Evolutionary conservation across 257 asterid genomes (phyloP).

Genomic region (Salvia hispanica): DNA sequence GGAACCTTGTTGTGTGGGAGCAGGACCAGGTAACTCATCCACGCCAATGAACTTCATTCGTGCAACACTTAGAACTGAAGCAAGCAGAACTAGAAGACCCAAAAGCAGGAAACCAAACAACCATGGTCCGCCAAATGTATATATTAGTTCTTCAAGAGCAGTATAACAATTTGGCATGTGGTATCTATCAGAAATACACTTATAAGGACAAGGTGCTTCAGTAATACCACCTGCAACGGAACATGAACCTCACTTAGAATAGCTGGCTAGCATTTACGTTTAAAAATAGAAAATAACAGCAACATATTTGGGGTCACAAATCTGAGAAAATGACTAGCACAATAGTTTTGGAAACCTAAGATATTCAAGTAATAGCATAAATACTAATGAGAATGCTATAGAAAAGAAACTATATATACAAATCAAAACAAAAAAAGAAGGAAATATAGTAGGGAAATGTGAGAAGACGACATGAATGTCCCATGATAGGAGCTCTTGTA

Average conservation of each 20-base stretch:
- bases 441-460: neutral
- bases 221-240: constrained; percentile 80
- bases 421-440: no score
- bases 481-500: constrained; percentile 10
- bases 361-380: constrained; percentile 6
- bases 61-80: constrained; percentile 96
- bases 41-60: constrained; percentile 96
- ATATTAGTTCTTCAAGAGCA: constrained; percentile 91
- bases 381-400: constrained; percentile 17
- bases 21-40: constrained; percentile 90
- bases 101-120: constrained; percentile 87
- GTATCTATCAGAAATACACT: constrained; percentile 85
- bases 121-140: constrained; percentile 99
- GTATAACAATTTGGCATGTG: constrained; percentile 98
- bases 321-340: constrained; percentile 13
- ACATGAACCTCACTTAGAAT: no score
- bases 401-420: neutral
- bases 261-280: no score
- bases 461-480: constrained; percentile 24
- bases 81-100: constrained; percentile 83
- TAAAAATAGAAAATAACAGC: no score
- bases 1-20: constrained; percentile 92
- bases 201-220: constrained; percentile 91
- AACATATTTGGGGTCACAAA: constrained; percentile 6
- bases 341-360: no score